A percentile compares a stretch with the other conserved stretches of the same genome.
Conservation (phyloP, 1,284 basidiomycete genomes). For the Baeospora myosura region DNA sequence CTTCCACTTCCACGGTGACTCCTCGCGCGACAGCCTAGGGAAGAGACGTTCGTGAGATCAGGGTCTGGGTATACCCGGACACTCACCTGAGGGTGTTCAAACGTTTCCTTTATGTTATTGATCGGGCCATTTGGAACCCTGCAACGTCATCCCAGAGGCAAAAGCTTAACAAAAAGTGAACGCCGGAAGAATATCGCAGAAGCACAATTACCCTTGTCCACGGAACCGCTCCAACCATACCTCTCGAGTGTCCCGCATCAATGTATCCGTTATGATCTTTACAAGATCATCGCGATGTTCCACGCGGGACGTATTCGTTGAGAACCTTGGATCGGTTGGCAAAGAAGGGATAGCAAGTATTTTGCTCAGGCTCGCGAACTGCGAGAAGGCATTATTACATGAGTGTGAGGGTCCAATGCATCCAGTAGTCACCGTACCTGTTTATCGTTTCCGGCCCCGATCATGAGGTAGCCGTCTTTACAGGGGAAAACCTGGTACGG, state of each 20-base stretch:
- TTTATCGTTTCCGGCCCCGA: slow-evolving; percentile 88
- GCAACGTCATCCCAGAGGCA: too few species aligned
- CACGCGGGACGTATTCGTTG: slow-evolving; percentile 72
- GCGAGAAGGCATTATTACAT: slow-evolving; percentile 7
- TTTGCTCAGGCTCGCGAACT: slow-evolving; percentile 66
- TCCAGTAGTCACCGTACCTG: slow-evolving; percentile 67
- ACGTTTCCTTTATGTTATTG: slow-evolving; percentile 87
- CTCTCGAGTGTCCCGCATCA: slow-evolving; percentile 52
- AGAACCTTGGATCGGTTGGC: slow-evolving; percentile 53
- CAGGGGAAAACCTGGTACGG: slow-evolving; percentile 91
- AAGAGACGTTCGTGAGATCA: neutral
- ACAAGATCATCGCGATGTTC: slow-evolving; percentile 69
- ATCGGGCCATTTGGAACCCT: slow-evolving; percentile 89
- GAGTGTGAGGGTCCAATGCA: slow-evolving; percentile 7
- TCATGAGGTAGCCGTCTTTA: slow-evolving; percentile 86
- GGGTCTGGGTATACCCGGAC: neutral
- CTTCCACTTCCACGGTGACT: slow-evolving; percentile 40
- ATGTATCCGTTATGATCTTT: slow-evolving; percentile 57
- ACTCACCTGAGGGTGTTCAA: slow-evolving; percentile 83
- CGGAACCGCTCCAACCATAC: slow-evolving; percentile 72
- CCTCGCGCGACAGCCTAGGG: slow-evolving; percentile 35
- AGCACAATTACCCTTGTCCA: slow-evolving; percentile 59
- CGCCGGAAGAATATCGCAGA: slow-evolving; percentile 6
- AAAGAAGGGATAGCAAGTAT: slow-evolving; percentile 57
- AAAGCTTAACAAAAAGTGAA: slow-evolving; percentile 9